These are phyloP conservation scores for Eucalyptus cloeziana DNA, from an alignment of 345 rosid genomes.

Conservation along the genomic window DNA sequence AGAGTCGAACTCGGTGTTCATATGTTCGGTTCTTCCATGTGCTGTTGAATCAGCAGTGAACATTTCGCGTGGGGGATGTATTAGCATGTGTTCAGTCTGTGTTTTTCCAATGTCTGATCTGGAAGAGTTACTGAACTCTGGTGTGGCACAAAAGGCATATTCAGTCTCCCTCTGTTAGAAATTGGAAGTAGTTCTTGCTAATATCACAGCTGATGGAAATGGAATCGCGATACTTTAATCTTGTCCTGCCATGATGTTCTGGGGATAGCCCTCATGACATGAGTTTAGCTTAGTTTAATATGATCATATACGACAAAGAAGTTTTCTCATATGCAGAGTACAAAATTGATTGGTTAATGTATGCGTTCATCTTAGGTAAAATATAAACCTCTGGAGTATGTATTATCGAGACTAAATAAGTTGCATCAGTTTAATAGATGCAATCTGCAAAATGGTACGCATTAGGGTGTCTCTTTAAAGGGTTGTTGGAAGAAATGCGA, in stretches of 20 bases:
- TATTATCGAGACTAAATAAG: not conserved
- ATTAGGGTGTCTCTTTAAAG: not conserved
- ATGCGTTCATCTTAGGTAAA: not conserved
- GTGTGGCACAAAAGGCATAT: not conserved
- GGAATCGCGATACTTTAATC: not conserved
- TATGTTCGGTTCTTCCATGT: not conserved
- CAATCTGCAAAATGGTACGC: not conserved
- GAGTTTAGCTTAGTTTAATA: not conserved
- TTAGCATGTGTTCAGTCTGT: not conserved
- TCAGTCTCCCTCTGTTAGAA: not conserved
- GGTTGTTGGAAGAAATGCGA: not conserved
- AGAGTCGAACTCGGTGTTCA: not conserved
- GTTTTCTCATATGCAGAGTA: not conserved
- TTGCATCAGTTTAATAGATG: not conserved
- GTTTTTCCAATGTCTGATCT: not conserved
- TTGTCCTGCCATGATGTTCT: not conserved
- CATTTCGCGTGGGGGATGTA: not conserved
- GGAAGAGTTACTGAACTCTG: not conserved
- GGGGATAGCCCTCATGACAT: not conserved
- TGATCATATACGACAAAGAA: not conserved
- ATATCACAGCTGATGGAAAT: not conserved
- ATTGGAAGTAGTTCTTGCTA: not conserved
- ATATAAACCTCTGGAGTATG: not conserved
- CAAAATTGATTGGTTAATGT: not conserved
- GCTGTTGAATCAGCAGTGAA: not conserved